Percentiles rank a stretch among this genome's conserved stretches.
phyloP scores from a whole-genome alignment of 441 rosid genomes.

The Melastoma candidum region DNA sequence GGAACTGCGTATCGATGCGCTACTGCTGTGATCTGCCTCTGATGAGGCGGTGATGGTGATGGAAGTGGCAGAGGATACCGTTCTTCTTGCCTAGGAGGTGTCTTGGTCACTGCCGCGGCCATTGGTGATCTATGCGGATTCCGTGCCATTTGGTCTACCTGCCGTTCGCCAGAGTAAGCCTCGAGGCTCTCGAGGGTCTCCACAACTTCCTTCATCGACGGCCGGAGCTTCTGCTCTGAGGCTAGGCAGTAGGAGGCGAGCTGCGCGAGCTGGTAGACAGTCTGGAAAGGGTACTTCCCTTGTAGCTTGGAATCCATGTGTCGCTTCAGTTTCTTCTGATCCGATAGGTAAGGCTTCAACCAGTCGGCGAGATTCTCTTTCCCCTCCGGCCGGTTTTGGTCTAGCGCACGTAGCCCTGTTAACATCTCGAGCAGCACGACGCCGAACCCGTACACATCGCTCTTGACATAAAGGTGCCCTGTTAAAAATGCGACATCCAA shows the following conservation, averaged over 20 bases:
- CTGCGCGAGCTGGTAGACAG: conserved; percentile 49
- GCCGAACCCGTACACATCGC: conserved; percentile 79
- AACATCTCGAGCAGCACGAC: conserved; percentile 72
- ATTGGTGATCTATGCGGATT: too few species aligned
- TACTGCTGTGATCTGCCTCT: too few species aligned
- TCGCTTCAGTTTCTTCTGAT: conserved; percentile 48
- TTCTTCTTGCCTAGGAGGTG: too few species aligned
- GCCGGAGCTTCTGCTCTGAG: conserved; percentile 59
- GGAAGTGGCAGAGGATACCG: too few species aligned
- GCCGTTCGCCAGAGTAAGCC: conserved; percentile 9
- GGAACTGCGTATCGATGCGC: too few species aligned
- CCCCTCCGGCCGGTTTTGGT: conserved; percentile 43
- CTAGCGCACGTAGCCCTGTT: conserved; percentile 64
- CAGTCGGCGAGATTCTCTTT: conserved; percentile 54
- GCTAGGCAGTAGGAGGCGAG: conserved; percentile 41
- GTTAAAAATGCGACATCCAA: conserved; percentile 10
- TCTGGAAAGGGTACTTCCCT: conserved; percentile 57
- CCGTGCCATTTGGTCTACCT: too few species aligned
- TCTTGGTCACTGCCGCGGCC: too few species aligned
- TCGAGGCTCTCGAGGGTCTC: conserved; percentile 45
- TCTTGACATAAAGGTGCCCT: conserved; percentile 71
- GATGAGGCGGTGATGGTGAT: too few species aligned
- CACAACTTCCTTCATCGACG: conserved; percentile 69
- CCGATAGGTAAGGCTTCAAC: conserved; percentile 50
- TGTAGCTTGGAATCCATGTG: conserved; percentile 50